Percentiles rank a stretch among this genome's conserved stretches.
Evolutionary conservation across 257 asterid genomes (phyloP).

Genomic region (Gentiana dahurica): DNA sequence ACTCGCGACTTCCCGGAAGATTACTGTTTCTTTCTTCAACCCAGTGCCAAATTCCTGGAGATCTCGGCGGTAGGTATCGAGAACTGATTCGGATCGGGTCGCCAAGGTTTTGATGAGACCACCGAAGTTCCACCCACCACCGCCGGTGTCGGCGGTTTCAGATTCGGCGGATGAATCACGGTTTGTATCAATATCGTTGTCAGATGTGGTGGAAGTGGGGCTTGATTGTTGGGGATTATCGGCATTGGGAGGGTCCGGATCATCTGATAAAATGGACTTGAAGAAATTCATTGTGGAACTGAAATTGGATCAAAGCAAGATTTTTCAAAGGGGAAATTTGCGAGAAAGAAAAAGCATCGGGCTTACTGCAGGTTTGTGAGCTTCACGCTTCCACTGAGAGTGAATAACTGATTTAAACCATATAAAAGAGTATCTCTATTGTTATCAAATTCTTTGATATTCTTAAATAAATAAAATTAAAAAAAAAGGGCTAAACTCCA

Average conservation of each 20-base stretch:
- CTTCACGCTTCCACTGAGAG: too few relatives aligned
- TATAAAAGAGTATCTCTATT: too few relatives aligned
- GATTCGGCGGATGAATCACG: background rate
- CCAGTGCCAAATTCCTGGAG: slow-evolving; percentile 75
- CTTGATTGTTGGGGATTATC: slow-evolving; percentile 20
- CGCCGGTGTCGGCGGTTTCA: slow-evolving; percentile 3
- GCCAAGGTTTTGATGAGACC: slow-evolving; percentile 49
- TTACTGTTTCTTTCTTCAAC: slow-evolving; percentile 58
- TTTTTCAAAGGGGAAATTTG: background rate
- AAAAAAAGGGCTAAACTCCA: too few relatives aligned
- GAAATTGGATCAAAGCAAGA: background rate
- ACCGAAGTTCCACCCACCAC: slow-evolving; percentile 61
- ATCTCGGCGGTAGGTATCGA: slow-evolving; percentile 70
- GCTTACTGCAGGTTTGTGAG: too few relatives aligned
- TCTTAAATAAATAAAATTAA: too few relatives aligned
- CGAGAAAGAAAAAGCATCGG: background rate
- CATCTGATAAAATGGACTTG: slow-evolving; percentile 70
- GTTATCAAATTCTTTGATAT: too few relatives aligned
- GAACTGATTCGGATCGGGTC: slow-evolving; percentile 63
- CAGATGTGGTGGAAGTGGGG: slow-evolving; percentile 15
- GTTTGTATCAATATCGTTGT: slow-evolving; percentile 7
- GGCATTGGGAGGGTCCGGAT: slow-evolving; percentile 36
- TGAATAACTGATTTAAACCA: too few relatives aligned
- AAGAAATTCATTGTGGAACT: slow-evolving; percentile 55
- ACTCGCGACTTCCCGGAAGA: slow-evolving; percentile 65